phyloP scores from a whole-genome alignment of 1,139 yeast species.

The Suhomyces bribrorum region DNA sequence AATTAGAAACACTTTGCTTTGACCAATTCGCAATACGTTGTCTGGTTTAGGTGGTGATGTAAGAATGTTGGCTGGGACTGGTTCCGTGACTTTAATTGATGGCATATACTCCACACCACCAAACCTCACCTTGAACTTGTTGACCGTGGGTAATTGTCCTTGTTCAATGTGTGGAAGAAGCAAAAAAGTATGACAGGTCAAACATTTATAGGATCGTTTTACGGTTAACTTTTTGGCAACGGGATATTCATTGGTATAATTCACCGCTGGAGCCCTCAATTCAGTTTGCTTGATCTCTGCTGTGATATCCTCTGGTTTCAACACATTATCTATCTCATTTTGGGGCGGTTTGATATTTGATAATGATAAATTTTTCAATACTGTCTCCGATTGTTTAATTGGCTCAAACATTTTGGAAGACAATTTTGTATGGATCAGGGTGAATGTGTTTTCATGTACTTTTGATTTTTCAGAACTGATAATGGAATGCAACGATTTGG shows the following conservation, averaged over 20 bases:
- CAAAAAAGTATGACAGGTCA: conserved; percentile 30
- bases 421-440: conserved; percentile 3
- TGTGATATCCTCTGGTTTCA: conserved; percentile 1
- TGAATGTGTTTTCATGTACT: neutral
- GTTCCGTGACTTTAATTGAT: conserved; percentile 17
- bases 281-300: neutral
- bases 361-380: conserved; percentile 11
- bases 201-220: conserved; percentile 29
- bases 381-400: conserved; percentile 2
- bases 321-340: neutral
- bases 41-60: conserved; percentile 6
- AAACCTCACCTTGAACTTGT: conserved; percentile 32
- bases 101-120: conserved; percentile 42
- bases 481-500: conserved; percentile 36
- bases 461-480: conserved; percentile 23
- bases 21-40: conserved; percentile 13
- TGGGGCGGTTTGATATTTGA: conserved; percentile 2
- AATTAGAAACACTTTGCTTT: conserved; percentile 24
- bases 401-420: neutral
- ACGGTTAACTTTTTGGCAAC: conserved; percentile 27
- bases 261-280: neutral
- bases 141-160: conserved; percentile 29
- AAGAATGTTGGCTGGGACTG: conserved; percentile 12
- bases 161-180: conserved; percentile 26
- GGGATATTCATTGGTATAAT: conserved; percentile 20